Evolutionary conservation across 768 basidiomycete species (phyloP).

Genomic region (Panaeolus cyanescens): DNA sequence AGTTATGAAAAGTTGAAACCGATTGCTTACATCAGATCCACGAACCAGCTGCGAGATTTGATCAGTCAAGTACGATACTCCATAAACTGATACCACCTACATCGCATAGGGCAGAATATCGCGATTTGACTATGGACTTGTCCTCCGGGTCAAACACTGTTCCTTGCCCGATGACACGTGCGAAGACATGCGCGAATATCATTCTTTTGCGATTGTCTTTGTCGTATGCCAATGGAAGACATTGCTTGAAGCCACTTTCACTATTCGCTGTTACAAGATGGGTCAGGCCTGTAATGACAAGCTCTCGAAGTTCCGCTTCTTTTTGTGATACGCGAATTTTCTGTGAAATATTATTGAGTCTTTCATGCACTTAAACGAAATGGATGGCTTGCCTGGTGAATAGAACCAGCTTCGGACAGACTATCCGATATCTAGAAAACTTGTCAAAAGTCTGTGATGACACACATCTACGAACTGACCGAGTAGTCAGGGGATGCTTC

Average conservation of each 20-base stretch:
- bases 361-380: not conserved
- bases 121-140: slow-evolving; percentile 44
- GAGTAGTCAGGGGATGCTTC: slow-evolving; percentile 47
- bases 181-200: slow-evolving; percentile 86
- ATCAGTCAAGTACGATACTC: slow-evolving; percentile 1
- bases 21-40: slow-evolving; percentile 66
- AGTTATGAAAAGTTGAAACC: not conserved
- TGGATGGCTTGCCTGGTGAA: slow-evolving; percentile 39
- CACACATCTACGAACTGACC: slow-evolving; percentile 31
- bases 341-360: slow-evolving; percentile 20
- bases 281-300: slow-evolving; percentile 79
- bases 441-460: slow-evolving; percentile 3
- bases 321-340: slow-evolving; percentile 47
- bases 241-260: slow-evolving; percentile 88
- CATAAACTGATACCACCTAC: slow-evolving; percentile 34
- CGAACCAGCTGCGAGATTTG: slow-evolving; percentile 58
- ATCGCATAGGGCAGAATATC: slow-evolving; percentile 58
- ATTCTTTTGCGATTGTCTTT: slow-evolving; percentile 65
- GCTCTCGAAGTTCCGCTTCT: slow-evolving; percentile 67
- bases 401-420: slow-evolving; percentile 48
- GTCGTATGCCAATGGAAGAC: slow-evolving; percentile 78
- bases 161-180: slow-evolving; percentile 77
- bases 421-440: slow-evolving; percentile 47
- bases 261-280: slow-evolving; percentile 84
- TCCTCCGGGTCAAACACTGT: slow-evolving; percentile 73